Evolutionary conservation across 169 alveolate species (phyloP), one percentile per base, ranked within the genome.

Genomic region (Plasmodium berghei): DNA sequence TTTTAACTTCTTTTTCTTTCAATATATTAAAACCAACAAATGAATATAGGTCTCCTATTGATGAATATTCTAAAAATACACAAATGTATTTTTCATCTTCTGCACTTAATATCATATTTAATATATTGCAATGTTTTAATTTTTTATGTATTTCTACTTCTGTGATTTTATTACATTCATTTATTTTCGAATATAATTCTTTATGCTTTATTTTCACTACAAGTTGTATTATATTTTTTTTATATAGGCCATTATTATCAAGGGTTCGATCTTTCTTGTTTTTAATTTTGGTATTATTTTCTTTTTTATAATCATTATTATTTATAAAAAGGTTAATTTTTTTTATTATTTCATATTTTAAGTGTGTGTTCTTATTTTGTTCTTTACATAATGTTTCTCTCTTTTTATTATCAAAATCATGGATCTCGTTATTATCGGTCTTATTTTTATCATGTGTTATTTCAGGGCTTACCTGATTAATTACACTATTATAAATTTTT

Each of bases 1-100:
- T 72, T 73, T 90, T 89, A 48, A 91, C 93, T 64, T 87, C 92
- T 34, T 59, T 73, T 91, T 94, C 96, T 48, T 61, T 63, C 26
- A 91, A 46, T 14, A 70, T 73, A 9, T 66, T 61, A 75, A 86
- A 77, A 62, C 89, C 88, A 18, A 87, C 80, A 63, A 74, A 74
- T 26, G 73, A 34, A 61, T 91, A 74, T 56, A 86, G 63, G 63
- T 86, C 92, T 3, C 94, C 94, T 26, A 72, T 64, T 12, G 91
- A 64, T 1, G 94, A 86, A 71, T 56, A 86, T 66, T 91, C 92
- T 49, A 91, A 70, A 59, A 91, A 80, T 34, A 91, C 80, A 88
- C 89, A 91, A 72, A 88, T 69, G 46, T 83, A 72, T 34, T 66
- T 83, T 56, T 83, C 90, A 70, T 83, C 86, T 66, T 83, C 90